Evolutionary conservation across 2,329 filamentous ascomycete species (phyloP).

Genomic region (Ceratocystis smalleyi): DNA sequence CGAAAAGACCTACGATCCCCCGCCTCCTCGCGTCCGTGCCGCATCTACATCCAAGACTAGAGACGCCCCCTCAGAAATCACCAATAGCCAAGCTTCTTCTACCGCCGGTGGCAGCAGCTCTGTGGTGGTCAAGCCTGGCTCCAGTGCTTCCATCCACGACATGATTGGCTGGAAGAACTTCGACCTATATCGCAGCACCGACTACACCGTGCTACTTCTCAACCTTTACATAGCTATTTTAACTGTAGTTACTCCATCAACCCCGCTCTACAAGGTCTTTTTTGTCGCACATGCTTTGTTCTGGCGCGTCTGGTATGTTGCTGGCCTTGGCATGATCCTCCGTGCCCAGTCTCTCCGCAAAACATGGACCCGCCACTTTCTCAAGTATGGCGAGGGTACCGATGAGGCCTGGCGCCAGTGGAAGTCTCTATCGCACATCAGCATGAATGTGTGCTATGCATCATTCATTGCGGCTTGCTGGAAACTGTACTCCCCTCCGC

Average conservation of each 20-base stretch:
- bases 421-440: slow-evolving; percentile 91
- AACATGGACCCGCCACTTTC: slow-evolving; percentile 90
- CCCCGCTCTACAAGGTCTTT: slow-evolving; percentile 55
- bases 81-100: slow-evolving; percentile 19
- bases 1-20: slow-evolving; percentile 91
- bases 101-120: slow-evolving; percentile 20
- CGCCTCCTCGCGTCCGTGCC: slow-evolving; percentile 51
- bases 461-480: slow-evolving; percentile 83
- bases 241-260: slow-evolving; percentile 62
- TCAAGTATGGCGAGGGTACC: slow-evolving; percentile 85
- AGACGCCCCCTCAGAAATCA: slow-evolving; percentile 2
- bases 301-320: slow-evolving; percentile 84
- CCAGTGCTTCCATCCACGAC: slow-evolving; percentile 59
- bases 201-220: slow-evolving; percentile 64
- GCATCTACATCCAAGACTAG: slow-evolving; percentile 22
- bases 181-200: slow-evolving; percentile 75
- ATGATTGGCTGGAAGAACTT: slow-evolving; percentile 70
- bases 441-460: slow-evolving; percentile 75
- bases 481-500: slow-evolving; percentile 88
- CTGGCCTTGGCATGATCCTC: slow-evolving; percentile 75
- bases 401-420: slow-evolving; percentile 94
- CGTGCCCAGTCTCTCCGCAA: slow-evolving; percentile 78
- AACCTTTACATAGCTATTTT: slow-evolving; percentile 60
- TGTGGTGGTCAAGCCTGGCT: slow-evolving; percentile 23
- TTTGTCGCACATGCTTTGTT: slow-evolving; percentile 66